Evolutionary conservation across 805 yeast species (phyloP).

Genomic region (Wickerhamomyces kurtzmanii): DNA sequence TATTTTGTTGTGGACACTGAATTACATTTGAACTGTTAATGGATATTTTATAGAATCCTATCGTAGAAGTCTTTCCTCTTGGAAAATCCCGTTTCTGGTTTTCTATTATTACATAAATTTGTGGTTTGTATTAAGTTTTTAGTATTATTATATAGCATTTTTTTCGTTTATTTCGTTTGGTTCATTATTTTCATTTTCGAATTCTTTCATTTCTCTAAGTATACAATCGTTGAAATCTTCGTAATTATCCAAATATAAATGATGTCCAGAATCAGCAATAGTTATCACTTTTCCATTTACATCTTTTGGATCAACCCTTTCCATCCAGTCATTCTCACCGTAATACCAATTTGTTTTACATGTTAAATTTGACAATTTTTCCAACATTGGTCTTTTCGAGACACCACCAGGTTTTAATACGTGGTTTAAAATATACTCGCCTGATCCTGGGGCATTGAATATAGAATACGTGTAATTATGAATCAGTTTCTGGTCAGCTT

Average conservation of each 20-base stretch:
- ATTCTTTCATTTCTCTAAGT: conserved; percentile 46
- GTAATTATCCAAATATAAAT: conserved; percentile 63
- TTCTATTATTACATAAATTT: too few species aligned
- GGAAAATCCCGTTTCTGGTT: too few species aligned
- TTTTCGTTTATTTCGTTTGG: too few species aligned
- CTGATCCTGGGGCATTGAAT: conserved; percentile 82
- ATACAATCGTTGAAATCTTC: conserved; percentile 41
- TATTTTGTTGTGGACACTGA: too few species aligned
- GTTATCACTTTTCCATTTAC: conserved; percentile 12
- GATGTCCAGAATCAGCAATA: conserved; percentile 53
- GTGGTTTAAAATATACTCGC: conserved; percentile 84
- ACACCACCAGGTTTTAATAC: conserved; percentile 86
- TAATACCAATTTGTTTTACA: conserved; percentile 76
- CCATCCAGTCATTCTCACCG: conserved; percentile 75
- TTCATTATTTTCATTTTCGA: too few species aligned
- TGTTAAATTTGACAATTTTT: conserved; percentile 29
- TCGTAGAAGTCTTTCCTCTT: too few species aligned
- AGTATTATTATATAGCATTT: too few species aligned
- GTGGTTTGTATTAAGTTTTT: too few species aligned
- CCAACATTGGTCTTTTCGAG: conserved; percentile 65
- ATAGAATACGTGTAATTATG: conserved; percentile 79
- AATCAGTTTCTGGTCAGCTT: conserved; percentile 36
- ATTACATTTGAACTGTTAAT: too few species aligned
- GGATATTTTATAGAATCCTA: too few species aligned
- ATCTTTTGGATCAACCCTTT: conserved; percentile 23